A percentile compares a stretch with the other conserved stretches of the same genome.
Conservation (phyloP, 2,329 filamentous ascomycete genomes). For the Aspergillus floridensis region DNA sequence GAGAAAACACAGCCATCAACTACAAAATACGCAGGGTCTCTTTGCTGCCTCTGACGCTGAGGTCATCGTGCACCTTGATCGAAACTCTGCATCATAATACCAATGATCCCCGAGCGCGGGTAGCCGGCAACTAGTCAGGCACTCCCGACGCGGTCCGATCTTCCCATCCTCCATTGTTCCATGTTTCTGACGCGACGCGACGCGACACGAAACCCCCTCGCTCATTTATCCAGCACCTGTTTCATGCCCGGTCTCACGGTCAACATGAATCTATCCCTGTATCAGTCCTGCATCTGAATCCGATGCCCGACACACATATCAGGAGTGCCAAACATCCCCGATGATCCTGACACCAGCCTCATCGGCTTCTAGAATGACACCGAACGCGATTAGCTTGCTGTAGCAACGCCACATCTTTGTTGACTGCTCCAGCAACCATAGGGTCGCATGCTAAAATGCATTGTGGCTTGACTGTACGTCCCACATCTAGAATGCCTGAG, state of each 20-base stretch:
- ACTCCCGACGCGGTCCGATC: neutral
- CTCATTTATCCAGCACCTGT: neutral
- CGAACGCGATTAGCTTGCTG: neutral
- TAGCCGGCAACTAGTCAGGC: slow-evolving; percentile 1
- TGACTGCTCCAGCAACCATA: neutral
- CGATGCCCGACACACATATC: neutral
- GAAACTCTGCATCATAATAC: neutral
- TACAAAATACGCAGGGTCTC: too few relatives aligned
- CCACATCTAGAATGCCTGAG: neutral
- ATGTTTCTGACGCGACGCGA: neutral
- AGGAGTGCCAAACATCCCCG: too few relatives aligned
- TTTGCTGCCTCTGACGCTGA: neutral
- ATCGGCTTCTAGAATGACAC: neutral
- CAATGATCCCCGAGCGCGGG: neutral
- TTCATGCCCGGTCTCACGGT: neutral
- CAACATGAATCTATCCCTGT: neutral
- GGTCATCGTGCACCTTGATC: neutral
- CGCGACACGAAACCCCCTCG: neutral
- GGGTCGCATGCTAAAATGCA: neutral
- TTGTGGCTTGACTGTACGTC: neutral
- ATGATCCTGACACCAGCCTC: neutral
- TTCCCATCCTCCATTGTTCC: neutral
- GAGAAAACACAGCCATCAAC: neutral
- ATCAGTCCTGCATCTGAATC: neutral
- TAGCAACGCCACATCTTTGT: neutral